Conservation (phyloP, 306 rosid species). For the Hippophae rhamnoides region DNA sequence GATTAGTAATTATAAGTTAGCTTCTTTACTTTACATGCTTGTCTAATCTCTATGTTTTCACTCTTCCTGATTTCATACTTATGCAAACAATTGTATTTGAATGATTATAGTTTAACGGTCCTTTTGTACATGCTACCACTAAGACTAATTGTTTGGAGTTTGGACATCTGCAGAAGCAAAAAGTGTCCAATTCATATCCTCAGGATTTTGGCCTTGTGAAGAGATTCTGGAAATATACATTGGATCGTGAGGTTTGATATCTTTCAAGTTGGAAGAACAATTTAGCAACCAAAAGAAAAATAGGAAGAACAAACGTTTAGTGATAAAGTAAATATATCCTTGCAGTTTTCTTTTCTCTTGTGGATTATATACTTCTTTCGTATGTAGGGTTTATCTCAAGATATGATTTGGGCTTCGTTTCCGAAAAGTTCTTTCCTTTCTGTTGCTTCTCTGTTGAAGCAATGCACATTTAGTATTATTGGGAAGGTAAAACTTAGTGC, state of each 20-base stretch:
- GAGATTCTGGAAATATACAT: conserved; percentile 86
- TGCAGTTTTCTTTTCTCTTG: not conserved
- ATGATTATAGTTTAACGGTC: not conserved
- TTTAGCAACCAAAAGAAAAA: conserved; percentile 1
- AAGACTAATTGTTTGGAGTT: conserved; percentile 3
- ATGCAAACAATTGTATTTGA: too few relatives aligned
- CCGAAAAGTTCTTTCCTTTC: conserved; percentile 65
- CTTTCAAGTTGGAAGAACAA: conserved; percentile 6
- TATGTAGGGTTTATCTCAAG: conserved; percentile 56
- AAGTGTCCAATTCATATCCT: conserved; percentile 61
- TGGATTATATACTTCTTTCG: conserved; percentile 11
- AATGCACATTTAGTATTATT: conserved; percentile 45
- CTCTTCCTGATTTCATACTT: too few relatives aligned
- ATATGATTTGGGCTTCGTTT: conserved; percentile 74
- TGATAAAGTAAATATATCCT: too few relatives aligned
- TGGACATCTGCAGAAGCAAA: conserved; percentile 71
- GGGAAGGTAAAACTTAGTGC: conserved; percentile 54
- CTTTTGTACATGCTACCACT: not conserved
- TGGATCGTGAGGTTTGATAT: conserved; percentile 54
- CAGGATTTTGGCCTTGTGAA: conserved; percentile 65
- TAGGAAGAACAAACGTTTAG: not conserved
- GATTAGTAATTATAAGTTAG: not conserved
- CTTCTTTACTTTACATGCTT: not conserved
- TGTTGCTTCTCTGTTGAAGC: conserved; percentile 57
- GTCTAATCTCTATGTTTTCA: too few relatives aligned